Evolutionary conservation across 306 rosid species (phyloP), one percentile per base, ranked within the genome.

Genomic region (Cucurbita ficifolia): DNA sequence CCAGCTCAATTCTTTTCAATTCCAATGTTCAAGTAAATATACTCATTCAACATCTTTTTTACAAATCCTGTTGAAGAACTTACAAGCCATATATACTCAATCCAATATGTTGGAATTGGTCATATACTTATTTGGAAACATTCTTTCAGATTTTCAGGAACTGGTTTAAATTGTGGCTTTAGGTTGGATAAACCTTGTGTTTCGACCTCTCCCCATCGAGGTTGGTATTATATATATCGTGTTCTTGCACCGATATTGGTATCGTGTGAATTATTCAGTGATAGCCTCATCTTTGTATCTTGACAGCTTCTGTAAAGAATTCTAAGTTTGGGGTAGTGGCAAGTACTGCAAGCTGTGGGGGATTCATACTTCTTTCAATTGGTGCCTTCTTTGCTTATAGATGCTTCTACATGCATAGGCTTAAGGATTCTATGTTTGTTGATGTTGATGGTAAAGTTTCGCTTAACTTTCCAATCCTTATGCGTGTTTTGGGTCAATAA

Each of bases 391-490:
- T 77, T 62, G 78, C 84, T n/a, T 94, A 79, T 70, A 74, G 76
- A 60, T 76, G 73, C 76, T 84, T 82, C 76, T 82, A 77, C 59
- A 63, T 57, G 78, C 79, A 38, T 57, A 80, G 72, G 75, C 78
- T 69, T 75, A 83, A 70, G 76, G 42, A 14, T 43, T 96, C 91
- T 14, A 76, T 85, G 63, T 94, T 94, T 72, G 85, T 88, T 74
- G 98, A 94, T 81, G 98, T 94, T 70, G 79, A 80, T 3, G 97
- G 98, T 94, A 79, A 75, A 50, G 61, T 77, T 77, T 78, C 81
- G 69, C 57, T 78, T 62, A 13, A 35, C 45, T 22, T 58, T 24
- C 57, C 60, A 6, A 52, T 33, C 17, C 74, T 70, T 61, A 61
- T 12, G 18, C 10, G 33, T 17, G 33, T 63, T 63, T 64, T 48